Evolutionary conservation across 2,329 filamentous ascomycete genomes (phyloP).

Genomic region (Cladosporium cucumerinum): DNA sequence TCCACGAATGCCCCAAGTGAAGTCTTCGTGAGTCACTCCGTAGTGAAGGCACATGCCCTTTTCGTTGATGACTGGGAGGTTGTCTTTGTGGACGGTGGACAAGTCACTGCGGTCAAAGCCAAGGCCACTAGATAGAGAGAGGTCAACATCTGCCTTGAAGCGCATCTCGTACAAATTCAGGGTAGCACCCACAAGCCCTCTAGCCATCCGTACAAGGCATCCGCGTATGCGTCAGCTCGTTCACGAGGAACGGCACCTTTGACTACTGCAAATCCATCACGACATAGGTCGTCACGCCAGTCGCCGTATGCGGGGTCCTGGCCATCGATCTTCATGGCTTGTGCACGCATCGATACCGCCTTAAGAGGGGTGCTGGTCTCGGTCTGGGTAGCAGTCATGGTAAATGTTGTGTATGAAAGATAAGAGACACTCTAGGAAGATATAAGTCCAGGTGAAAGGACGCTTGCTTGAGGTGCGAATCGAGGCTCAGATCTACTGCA

Average conservation of each 20-base stretch:
- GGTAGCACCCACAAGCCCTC: constrained; percentile 38
- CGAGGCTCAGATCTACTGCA: too few relatives aligned
- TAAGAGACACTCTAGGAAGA: too few relatives aligned
- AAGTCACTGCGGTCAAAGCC: constrained; percentile 38
- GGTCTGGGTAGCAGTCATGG: too few relatives aligned
- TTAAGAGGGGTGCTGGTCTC: too few relatives aligned
- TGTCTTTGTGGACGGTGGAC: constrained; percentile 34
- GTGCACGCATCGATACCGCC: too few relatives aligned
- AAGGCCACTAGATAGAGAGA: constrained; percentile 31
- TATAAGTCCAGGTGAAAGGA: too few relatives aligned
- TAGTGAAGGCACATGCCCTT: constrained; percentile 51
- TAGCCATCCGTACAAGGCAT: constrained; percentile 30
- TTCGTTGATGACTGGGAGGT: constrained; percentile 43
- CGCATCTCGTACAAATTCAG: constrained; percentile 22
- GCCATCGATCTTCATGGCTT: too few relatives aligned
- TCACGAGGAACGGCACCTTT: constrained; percentile 46
- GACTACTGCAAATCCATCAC: constrained; percentile 47
- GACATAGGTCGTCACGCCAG: constrained; percentile 35
- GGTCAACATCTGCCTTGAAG: too few relatives aligned
- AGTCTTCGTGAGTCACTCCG: constrained; percentile 48
- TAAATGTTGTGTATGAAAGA: too few relatives aligned
- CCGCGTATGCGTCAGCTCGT: constrained; percentile 37
- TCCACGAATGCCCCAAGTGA: constrained; percentile 48
- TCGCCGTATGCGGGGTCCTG: too few relatives aligned
- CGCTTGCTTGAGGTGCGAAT: too few relatives aligned